These are phyloP conservation scores for Tricholoma flavovirens DNA, from an alignment of 768 basidiomycete genomes.

Conservation along the genomic window DNA sequence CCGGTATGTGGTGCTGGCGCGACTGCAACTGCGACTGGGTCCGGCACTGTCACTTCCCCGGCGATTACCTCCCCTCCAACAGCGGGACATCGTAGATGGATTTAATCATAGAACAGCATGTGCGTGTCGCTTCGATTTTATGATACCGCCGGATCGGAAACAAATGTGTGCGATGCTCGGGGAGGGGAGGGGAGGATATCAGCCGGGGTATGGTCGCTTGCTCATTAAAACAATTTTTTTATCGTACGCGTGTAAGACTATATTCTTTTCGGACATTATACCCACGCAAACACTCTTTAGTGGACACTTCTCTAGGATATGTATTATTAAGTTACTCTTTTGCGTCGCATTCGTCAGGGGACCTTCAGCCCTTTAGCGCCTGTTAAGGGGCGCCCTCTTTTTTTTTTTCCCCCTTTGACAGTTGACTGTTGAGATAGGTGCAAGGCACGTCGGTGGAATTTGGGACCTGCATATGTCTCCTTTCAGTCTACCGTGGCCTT, in stretches of 20 bases:
- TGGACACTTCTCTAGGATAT: background rate
- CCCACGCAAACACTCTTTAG: background rate
- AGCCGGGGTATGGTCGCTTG: too few relatives aligned
- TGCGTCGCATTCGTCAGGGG: too few relatives aligned
- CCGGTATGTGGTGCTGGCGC: slow-evolving; percentile 15
- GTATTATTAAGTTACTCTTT: too few relatives aligned
- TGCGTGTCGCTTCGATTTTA: background rate
- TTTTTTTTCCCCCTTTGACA: too few relatives aligned
- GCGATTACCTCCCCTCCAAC: background rate
- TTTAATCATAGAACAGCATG: background rate
- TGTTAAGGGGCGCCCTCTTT: too few relatives aligned
- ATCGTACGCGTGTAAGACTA: background rate
- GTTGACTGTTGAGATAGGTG: background rate
- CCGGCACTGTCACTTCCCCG: too few relatives aligned
- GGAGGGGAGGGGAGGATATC: background rate
- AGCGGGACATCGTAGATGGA: background rate
- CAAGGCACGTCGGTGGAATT: background rate
- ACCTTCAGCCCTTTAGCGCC: too few relatives aligned
- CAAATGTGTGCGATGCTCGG: background rate
- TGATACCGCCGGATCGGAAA: too few relatives aligned
- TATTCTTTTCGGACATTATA: background rate
- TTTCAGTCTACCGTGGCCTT: background rate
- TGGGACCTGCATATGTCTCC: background rate
- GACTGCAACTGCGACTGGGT: background rate
- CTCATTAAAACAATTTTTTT: background rate